phyloP scores from a whole-genome alignment of 2,329 filamentous ascomycete species.

The Neophaeococcomyces mojaviensis region DNA sequence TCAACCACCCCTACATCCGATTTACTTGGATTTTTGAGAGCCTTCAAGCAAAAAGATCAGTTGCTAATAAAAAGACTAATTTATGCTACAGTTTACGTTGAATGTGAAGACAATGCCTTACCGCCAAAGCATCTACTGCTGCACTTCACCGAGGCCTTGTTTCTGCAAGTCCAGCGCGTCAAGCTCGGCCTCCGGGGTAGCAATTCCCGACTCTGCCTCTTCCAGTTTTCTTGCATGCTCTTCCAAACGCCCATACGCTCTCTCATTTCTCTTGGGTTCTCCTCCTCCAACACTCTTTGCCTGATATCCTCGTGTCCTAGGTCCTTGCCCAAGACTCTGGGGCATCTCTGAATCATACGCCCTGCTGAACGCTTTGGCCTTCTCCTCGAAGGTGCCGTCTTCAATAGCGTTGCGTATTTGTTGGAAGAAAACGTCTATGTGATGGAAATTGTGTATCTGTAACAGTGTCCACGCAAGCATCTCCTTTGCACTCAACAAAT shows the following conservation, averaged over 20 bases:
- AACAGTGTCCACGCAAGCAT: constrained; percentile 94
- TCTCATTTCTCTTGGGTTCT: constrained; percentile 57
- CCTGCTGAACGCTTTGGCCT: constrained; percentile 53
- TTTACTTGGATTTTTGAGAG: no score
- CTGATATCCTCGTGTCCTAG: constrained; percentile 72
- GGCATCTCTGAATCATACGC: constrained; percentile 67
- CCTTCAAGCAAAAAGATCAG: no score
- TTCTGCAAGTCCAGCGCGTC: constrained; percentile 46
- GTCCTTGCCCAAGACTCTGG: constrained; percentile 65
- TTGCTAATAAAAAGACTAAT: no score
- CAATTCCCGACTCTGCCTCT: constrained; percentile 44
- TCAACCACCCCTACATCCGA: no score
- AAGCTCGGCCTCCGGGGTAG: constrained; percentile 40
- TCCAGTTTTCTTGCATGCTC: constrained; percentile 41
- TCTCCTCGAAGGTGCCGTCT: constrained; percentile 46
- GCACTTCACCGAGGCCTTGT: constrained; percentile 48
- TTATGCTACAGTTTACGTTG: neutral
- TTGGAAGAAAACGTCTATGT: constrained; percentile 65
- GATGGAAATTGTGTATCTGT: constrained; percentile 81
- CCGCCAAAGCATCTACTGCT: constrained; percentile 24
- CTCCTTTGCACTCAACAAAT: constrained; percentile 81
- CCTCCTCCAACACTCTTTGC: constrained; percentile 62
- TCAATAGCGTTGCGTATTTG: constrained; percentile 59
- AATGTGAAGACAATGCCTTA: neutral
- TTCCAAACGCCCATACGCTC: constrained; percentile 57